Conservation (phyloP, 1,284 basidiomycete species). For the Anthracocystis setariae region DNA sequence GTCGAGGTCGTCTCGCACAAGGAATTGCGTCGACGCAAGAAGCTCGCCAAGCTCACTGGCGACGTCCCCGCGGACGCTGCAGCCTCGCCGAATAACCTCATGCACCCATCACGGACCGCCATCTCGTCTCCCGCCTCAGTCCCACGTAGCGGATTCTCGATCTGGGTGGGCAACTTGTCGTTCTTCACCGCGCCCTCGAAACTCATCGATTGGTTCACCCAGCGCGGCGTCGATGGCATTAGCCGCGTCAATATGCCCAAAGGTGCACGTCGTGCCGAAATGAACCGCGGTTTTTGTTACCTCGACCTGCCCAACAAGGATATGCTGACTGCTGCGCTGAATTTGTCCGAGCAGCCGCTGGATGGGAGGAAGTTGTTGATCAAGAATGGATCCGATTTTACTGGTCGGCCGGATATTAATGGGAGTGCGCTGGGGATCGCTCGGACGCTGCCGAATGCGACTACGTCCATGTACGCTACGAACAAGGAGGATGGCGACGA, state of each 20-base stretch:
- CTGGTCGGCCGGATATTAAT: constrained; percentile 66
- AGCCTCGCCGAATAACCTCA: constrained; percentile 33
- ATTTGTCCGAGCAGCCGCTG: constrained; percentile 81
- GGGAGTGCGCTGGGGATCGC: constrained; percentile 36
- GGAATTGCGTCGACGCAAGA: constrained; percentile 58
- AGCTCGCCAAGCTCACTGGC: constrained; percentile 25
- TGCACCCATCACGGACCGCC: constrained; percentile 19
- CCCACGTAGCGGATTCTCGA: constrained; percentile 74
- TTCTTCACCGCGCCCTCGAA: constrained; percentile 56
- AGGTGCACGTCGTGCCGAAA: constrained; percentile 68
- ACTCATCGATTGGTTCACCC: constrained; percentile 58
- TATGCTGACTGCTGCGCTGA: constrained; percentile 79
- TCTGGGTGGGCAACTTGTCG: constrained; percentile 66
- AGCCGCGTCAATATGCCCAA: constrained; percentile 72
- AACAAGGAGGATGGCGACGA: background rate
- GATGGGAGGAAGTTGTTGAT: constrained; percentile 89
- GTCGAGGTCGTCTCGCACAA: constrained; percentile 59
- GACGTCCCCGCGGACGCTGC: constrained; percentile 7
- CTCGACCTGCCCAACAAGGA: constrained; percentile 87
- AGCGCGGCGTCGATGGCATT: constrained; percentile 66
- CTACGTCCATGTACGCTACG: constrained; percentile 2
- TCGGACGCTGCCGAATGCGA: constrained; percentile 14
- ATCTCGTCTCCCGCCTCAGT: constrained; percentile 4
- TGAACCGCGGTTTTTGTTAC: constrained; percentile 85
- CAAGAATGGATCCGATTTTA: constrained; percentile 78